Conservation (phyloP, 345 rosid species). For the Gossypium rotundifolium region DNA sequence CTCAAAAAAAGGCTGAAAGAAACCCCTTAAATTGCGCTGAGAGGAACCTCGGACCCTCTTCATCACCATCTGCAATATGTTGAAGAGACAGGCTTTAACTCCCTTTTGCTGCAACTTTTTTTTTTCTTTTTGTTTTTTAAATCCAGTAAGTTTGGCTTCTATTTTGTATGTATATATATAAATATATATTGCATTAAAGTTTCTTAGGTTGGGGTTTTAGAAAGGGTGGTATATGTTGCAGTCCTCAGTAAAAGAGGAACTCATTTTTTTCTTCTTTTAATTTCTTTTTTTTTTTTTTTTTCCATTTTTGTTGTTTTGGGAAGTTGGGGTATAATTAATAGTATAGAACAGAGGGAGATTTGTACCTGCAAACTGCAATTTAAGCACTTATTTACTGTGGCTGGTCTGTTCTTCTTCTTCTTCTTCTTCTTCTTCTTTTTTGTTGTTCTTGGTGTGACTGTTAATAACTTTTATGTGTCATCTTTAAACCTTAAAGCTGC, state of each 20-base stretch:
- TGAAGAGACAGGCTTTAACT: conserved; percentile 25
- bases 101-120: conserved; percentile 30
- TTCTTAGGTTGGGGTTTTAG: conserved; percentile 16
- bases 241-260: conserved; percentile 23
- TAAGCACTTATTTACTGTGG: conserved; percentile 9
- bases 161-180: conserved; percentile 28
- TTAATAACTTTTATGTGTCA: not conserved
- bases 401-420: not conserved
- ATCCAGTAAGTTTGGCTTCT: conserved; percentile 28
- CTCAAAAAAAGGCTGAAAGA: conserved; percentile 29
- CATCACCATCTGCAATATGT: conserved; percentile 14
- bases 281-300: conserved; percentile 8
- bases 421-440: no score
- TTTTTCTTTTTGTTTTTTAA: not conserved
- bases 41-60: conserved; percentile 92
- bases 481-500: not conserved
- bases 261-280: conserved; percentile 14
- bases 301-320: conserved; percentile 16
- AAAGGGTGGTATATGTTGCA: conserved; percentile 24
- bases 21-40: conserved; percentile 44
- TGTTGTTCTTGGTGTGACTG: not conserved
- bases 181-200: conserved; percentile 27
- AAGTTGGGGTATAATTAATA: conserved; percentile 30
- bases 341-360: conserved; percentile 44
- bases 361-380: conserved; percentile 28